A percentile compares a stretch with the other conserved stretches of the same genome.
These are phyloP conservation scores for Fusarium robinianum DNA, from an alignment of 2,329 filamentous ascomycete genomes.

Conservation along the genomic window DNA sequence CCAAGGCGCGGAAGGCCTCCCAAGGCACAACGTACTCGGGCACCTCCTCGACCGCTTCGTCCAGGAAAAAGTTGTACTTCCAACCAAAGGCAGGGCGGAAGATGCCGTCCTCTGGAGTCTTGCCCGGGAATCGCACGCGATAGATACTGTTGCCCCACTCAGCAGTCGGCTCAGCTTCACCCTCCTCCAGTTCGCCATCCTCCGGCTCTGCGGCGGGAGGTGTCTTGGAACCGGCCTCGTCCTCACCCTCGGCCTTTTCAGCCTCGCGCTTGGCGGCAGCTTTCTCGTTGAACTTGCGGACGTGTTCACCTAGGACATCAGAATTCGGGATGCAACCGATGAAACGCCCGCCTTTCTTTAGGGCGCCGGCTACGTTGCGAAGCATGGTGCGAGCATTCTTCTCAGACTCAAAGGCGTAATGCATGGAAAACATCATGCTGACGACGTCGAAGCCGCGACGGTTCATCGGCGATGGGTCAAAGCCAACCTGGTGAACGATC, in stretches of 20 bases:
- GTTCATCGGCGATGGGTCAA: slow-evolving; percentile 74
- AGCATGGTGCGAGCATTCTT: slow-evolving; percentile 90
- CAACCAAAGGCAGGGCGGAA: slow-evolving; percentile 96
- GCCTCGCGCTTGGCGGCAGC: slow-evolving; percentile 43
- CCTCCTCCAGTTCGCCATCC: slow-evolving; percentile 61
- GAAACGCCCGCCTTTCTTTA: slow-evolving; percentile 94
- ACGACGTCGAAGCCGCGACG: slow-evolving; percentile 92
- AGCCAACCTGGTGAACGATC: slow-evolving; percentile 84
- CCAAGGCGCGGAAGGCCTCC: slow-evolving; percentile 94
- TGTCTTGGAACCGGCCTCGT: slow-evolving; percentile 30
- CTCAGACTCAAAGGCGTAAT: slow-evolving; percentile 96
- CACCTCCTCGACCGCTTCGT: slow-evolving; percentile 94
- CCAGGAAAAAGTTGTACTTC: slow-evolving; percentile 97
- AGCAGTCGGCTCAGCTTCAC: slow-evolving; percentile 65
- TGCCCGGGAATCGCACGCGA: slow-evolving; percentile 81
- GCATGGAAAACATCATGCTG: slow-evolving; percentile 99
- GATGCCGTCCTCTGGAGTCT: slow-evolving; percentile 81
- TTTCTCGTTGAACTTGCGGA: slow-evolving; percentile 73
- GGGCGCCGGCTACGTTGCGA: slow-evolving; percentile 82
- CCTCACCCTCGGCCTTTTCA: slow-evolving; percentile 25
- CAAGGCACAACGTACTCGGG: slow-evolving; percentile 98
- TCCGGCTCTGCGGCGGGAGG: slow-evolving; percentile 39
- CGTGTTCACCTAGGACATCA: slow-evolving; percentile 79
- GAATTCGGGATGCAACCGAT: slow-evolving; percentile 97
- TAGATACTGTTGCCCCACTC: slow-evolving; percentile 96